These are phyloP conservation scores for Parsonsia alboflavescens DNA, from an alignment of 257 asterid genomes.

Conservation along the genomic window DNA sequence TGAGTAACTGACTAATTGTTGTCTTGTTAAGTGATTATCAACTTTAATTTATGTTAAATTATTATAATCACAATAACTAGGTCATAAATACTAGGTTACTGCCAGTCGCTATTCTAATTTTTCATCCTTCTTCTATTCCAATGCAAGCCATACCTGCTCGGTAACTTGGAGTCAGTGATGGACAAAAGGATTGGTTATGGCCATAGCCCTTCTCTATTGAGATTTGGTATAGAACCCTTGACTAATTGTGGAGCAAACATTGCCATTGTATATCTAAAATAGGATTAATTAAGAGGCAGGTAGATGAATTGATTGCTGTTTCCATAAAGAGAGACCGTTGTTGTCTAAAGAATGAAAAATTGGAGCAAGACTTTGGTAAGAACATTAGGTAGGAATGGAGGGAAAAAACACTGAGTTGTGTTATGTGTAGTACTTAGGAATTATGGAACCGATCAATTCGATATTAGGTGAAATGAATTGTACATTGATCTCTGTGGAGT, in stretches of 20 bases:
- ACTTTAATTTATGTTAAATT: no score
- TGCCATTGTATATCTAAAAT: neutral
- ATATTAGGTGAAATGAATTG: neutral
- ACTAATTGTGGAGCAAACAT: neutral
- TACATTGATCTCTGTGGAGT: neutral
- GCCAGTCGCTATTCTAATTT: no score
- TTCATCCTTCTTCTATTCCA: no score
- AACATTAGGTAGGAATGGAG: conserved; percentile 11
- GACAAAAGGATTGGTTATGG: neutral
- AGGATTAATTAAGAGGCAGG: neutral
- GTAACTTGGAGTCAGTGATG: neutral
- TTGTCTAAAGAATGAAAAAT: neutral
- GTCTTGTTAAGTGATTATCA: no score
- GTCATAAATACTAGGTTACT: no score
- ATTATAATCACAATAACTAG: no score
- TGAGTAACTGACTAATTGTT: no score
- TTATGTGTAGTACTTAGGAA: neutral
- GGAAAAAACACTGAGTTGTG: neutral
- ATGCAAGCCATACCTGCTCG: neutral
- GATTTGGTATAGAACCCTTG: neutral
- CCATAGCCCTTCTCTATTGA: neutral
- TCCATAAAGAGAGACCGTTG: neutral
- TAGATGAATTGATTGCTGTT: neutral
- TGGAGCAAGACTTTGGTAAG: neutral
- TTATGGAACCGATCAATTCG: conserved; percentile 11